Evolutionary conservation across 768 basidiomycete species (phyloP), one percentile per base, ranked within the genome.

Genomic region (Calocybe cyanea): DNA sequence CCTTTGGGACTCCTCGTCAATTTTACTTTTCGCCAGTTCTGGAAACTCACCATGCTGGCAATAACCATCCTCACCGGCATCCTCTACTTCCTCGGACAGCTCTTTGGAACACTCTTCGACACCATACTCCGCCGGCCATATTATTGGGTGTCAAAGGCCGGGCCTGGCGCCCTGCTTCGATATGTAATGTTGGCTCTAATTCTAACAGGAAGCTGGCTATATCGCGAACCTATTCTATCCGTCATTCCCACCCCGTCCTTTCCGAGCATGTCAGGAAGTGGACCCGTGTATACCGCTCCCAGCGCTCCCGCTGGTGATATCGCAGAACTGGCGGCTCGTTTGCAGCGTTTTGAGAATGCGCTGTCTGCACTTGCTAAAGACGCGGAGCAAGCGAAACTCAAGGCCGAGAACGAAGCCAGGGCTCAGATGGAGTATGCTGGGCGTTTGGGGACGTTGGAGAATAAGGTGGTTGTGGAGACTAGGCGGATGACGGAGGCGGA

Each of bases 221-320:
- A 80, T 15, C 67, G 63, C 39, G 64, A 72, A 36, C 67, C 63
- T 23, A 20, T 57, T 21, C 18, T 65, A 47, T 49, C 57, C 55
- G 53, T 56, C 31, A 32, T 75, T 52, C 60, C 74, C 48, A 20
- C 17, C n/a, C 23, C 19, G 56, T 57, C 58, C 57, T 65, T 52
- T 21, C 61, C 41, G 44, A 61, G 21, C 44, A 57, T 3, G 28
- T 35, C 23, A 36, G 24, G 4, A 11, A 35, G 40, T 6, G 14
- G 17, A 14, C 61, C 54, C 2, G 59, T 67, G 6, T 89, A 81
- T 56, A 62, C 65, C 1, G 65, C 80, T 0, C 82, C 86, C 0
- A 75, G 77, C 8, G 60, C 68, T 7, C 85, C 86, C 1, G 77
- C 80, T 1, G 70, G 74, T n/a, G 76, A 87, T 59, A 66, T 89